These are phyloP conservation scores for Botrytis fragariae DNA, from an alignment of 2,329 filamentous ascomycete species.

Conservation along the genomic window DNA sequence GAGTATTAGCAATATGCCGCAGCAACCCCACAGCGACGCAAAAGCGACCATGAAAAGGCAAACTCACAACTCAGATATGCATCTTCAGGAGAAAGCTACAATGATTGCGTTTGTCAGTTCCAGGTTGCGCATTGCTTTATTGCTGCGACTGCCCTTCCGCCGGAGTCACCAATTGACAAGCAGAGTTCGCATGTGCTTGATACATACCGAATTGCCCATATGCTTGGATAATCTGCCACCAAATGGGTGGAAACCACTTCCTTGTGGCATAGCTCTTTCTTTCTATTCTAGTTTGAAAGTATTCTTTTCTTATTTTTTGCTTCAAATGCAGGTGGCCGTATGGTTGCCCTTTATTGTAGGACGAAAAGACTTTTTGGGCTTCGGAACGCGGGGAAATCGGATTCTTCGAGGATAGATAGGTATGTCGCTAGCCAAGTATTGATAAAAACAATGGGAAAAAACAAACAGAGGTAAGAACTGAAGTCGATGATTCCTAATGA, in stretches of 20 bases:
- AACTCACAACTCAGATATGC: constrained; percentile 67
- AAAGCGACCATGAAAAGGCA: not conserved
- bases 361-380: not conserved
- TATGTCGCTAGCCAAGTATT: not conserved
- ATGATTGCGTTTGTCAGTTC: not conserved
- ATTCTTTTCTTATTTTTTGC: not conserved
- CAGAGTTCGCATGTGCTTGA: not conserved
- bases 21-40: not conserved
- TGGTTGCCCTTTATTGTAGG: not conserved
- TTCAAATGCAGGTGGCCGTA: not conserved
- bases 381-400: constrained; percentile 14
- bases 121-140: not conserved
- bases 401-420: not conserved
- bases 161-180: not conserved
- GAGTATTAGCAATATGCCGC: constrained; percentile 22
- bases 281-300: not conserved
- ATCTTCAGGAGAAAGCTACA: constrained; percentile 58
- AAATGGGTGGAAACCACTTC: constrained; percentile 52
- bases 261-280: constrained; percentile 7
- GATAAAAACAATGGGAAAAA: not conserved
- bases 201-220: constrained; percentile 49
- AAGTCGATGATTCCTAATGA: no score
- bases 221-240: constrained; percentile 50
- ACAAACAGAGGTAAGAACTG: not conserved
- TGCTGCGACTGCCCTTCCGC: not conserved